Base-by-base conservation (phyloP, 305 asterid genomes). In the Fraxinus velutina region DNA sequence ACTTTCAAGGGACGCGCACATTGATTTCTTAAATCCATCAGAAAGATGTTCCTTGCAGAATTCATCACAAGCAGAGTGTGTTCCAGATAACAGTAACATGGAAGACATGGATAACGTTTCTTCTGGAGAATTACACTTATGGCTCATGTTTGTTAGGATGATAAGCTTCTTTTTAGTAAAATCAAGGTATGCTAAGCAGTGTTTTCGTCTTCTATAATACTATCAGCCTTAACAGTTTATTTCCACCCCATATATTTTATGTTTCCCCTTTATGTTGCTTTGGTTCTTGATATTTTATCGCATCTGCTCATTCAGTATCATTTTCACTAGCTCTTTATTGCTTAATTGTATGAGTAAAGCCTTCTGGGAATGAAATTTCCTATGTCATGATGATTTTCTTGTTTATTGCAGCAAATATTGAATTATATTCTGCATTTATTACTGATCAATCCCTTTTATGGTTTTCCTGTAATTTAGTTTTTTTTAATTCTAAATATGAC, bases 61-160 rank as follows among this genome's bases (percentile, higher is more conserved):
- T 55, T 80, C 78, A 76, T 73, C 81, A 52, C 29, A 72, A 57
- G 87, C 83, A 77, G 87, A 84, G 77, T 78, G 78, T 73, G 74
- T 89, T 80, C 83, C 89, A 21, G 36, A 68, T 70, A 68, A 50
- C 32, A 75, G 30, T 81, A 85, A 81, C 52, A 81, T 75, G 80
- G 94, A 84, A 30, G 73, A 81, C 80, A 47, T 55, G 80, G 86
- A 77, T 78, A 36, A 50, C 47, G 75, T 78, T 79, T 85, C 82
- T 76, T 73, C 88, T 2, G 87, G 81, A 57, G 85, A 83, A 78
- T 34, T 88, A 36, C 92, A 86, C 72, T 62, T 91, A 52, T 93
- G 99, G 99, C 91, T 89, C 78, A 74, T 91, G 83, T 87, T 91
- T 81, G 96, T 93, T 82, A 85, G 98, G 87, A 82, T 92, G 86